Percentiles rank a stretch among this genome's conserved stretches.
phyloP scores from a whole-genome alignment of 495 filamentous ascomycete species.

The Aspergillus biplanus region DNA sequence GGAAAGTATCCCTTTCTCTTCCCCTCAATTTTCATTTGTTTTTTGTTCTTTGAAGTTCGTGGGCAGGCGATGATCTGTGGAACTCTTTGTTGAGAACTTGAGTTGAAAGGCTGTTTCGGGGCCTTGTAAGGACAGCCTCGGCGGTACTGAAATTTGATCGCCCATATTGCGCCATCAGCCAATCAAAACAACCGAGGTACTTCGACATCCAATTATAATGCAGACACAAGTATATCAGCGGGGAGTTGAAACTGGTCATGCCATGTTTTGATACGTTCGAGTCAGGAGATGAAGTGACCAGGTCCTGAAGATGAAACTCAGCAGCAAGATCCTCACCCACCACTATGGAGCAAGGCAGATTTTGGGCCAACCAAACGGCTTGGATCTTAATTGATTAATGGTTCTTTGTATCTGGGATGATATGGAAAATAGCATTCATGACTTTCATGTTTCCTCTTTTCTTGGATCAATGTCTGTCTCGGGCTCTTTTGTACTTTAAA shows the following conservation, averaged over 20 bases:
- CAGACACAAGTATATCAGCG: not conserved
- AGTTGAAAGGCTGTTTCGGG: slow-evolving; percentile 3
- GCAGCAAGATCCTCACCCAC: too few species aligned
- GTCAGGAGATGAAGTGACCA: not conserved
- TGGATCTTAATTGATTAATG: too few species aligned
- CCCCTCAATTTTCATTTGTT: not conserved
- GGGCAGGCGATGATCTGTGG: not conserved
- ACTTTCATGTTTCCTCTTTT: too few species aligned
- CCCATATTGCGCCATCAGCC: not conserved
- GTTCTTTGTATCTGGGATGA: too few species aligned
- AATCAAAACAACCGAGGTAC: not conserved
- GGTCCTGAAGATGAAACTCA: too few species aligned
- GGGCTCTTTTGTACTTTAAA: too few species aligned
- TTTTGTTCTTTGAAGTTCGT: not conserved
- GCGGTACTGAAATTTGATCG: slow-evolving; percentile 8
- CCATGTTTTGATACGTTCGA: slow-evolving; percentile 10
- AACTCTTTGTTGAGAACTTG: not conserved
- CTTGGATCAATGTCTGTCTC: too few species aligned
- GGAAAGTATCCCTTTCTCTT: not conserved
- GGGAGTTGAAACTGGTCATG: slow-evolving; percentile 15
- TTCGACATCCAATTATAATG: not conserved
- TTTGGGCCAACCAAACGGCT: too few species aligned
- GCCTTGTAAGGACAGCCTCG: slow-evolving; percentile 2
- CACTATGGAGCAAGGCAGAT: too few species aligned
- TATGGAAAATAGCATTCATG: too few species aligned